Evolutionary conservation across 148 eudicot species (phyloP), one percentile per base, ranked within the genome.

Genomic region (Cornus controversa): DNA sequence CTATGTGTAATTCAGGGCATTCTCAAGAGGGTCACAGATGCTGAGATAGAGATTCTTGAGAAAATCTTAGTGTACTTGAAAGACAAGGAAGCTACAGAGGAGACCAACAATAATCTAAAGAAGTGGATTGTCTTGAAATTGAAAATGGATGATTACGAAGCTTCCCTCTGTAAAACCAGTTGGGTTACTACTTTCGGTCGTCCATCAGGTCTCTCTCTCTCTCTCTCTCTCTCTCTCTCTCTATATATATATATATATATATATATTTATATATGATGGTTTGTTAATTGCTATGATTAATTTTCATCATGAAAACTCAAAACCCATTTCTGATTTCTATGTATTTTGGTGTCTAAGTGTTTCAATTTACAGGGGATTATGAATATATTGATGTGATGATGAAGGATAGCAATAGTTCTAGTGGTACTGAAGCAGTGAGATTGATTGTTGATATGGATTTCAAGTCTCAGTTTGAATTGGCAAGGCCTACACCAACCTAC

Each of bases 381-480:
- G 91, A 90, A 20, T 90, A 81, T 72, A 85, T 90, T 42, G 91
- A 90, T 29, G 67, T 90, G 9, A 37, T 82, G 42, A 47, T 42
- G 26, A 79, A 84, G 40, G 78, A 75, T 65, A 75, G 75, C n/a
- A 40, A 26, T 6, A 40, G 45, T 0, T 0, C 0, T 40, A 0
- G 45, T 2, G 6, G 45, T 40, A 62, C 23, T 10, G 69, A 70
- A 11, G 8, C 63, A 37, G 15, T 26, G 27, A 88, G 89, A 76
- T n/a, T 88, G 75, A 81, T 88, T 67, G 69, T 92, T 20, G 96
- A 92, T 69, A 78, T 88, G 58, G 93, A 92, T 80, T 92, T 92
- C 77, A 80, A 78, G 85, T 92, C 92, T 0, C 89, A 92, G 74
- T 92, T 92, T 74, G 96, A 92, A 66, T 72, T 92, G 65, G 93